Evolutionary conservation across 192 early-diverging fungal genomes (phyloP).

Genomic region (Globomyces pollinis-pini): DNA sequence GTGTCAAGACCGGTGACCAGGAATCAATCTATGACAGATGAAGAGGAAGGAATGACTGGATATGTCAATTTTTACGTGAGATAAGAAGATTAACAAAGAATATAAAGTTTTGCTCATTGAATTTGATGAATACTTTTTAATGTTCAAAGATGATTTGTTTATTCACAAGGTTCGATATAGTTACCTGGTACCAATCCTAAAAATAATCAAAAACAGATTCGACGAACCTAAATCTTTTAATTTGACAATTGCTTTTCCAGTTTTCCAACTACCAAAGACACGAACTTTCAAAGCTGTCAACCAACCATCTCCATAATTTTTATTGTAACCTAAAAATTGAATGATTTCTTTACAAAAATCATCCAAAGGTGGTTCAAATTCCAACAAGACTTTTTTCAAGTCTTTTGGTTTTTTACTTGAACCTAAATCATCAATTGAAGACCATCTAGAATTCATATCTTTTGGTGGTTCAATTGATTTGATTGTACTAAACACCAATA

Average conservation of each 20-base stretch:
- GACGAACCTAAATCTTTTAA: background rate
- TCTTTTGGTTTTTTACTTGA: background rate
- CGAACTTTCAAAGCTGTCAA: constrained; percentile 9
- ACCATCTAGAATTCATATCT: background rate
- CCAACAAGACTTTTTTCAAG: background rate
- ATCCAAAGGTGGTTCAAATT: constrained; percentile 8
- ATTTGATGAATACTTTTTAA: no score
- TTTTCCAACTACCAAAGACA: constrained; percentile 6
- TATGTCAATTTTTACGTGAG: no score
- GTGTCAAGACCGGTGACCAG: no score
- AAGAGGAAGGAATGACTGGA: background rate
- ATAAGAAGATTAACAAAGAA: no score
- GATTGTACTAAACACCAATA: background rate
- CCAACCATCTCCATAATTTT: constrained; percentile 12
- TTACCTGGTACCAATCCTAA: constrained; percentile 4
- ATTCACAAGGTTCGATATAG: constrained; percentile 6
- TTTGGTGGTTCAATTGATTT: background rate
- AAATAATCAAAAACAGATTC: no score
- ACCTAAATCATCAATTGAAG: constrained; percentile 9
- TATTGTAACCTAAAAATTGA: constrained; percentile 12
- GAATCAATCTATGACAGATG: background rate
- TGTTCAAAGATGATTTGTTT: background rate
- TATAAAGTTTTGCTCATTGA: no score
- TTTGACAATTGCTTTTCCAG: background rate
- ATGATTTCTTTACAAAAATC: constrained; percentile 8